Conservation (phyloP, 768 basidiomycete species). For the Tubosaeta sp. region DNA sequence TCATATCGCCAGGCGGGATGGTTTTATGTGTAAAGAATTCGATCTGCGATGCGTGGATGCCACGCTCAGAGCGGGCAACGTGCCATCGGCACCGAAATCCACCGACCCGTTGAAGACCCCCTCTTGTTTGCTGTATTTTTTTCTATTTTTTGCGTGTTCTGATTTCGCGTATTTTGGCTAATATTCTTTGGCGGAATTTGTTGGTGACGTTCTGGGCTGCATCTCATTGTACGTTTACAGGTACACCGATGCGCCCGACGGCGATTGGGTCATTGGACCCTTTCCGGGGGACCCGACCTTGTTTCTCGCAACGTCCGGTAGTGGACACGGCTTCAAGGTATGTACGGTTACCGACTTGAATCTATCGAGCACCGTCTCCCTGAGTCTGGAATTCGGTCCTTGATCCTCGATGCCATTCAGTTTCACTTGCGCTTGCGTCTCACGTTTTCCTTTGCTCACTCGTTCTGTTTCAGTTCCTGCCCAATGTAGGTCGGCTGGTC, state of each 20-base stretch:
- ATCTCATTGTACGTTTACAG: conserved; percentile 34
- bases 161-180: background rate
- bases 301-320: conserved; percentile 82
- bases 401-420: background rate
- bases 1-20: background rate
- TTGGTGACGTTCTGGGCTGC: background rate
- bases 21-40: background rate
- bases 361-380: background rate
- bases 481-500: conserved; percentile 75
- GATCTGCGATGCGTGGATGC: background rate
- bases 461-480: conserved; percentile 67
- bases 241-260: conserved; percentile 87
- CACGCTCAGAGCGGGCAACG: background rate
- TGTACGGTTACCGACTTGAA: background rate
- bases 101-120: conserved; percentile 8
- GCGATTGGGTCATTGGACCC: conserved; percentile 87
- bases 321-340: conserved; percentile 87
- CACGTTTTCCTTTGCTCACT: background rate
- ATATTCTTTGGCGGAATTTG: background rate
- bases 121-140: background rate
- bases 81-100: background rate
- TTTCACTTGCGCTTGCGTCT: background rate
- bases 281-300: conserved; percentile 54
- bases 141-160: background rate
- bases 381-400: background rate